Evolutionary conservation across 192 early-diverging fungal species (phyloP).

Genomic region (Linnemannia zychae): DNA sequence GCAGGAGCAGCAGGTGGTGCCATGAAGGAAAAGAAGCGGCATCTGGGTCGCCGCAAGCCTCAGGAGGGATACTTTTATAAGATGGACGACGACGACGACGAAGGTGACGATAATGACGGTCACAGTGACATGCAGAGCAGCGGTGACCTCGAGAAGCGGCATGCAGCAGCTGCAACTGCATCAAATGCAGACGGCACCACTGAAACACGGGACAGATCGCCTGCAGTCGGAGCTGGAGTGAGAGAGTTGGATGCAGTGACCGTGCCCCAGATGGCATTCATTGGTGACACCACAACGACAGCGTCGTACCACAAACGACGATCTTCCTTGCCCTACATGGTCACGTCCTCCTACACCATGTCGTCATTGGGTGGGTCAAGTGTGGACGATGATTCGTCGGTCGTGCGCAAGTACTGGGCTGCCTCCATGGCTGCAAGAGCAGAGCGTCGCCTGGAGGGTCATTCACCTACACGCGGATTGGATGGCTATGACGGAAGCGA

Average conservation of each 20-base stretch:
- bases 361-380: slow-evolving; percentile 17
- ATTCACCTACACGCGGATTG: neutral
- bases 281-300: neutral
- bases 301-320: slow-evolving; percentile 1
- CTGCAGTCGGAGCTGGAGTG: neutral
- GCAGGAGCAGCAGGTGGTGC: neutral
- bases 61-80: slow-evolving; percentile 37
- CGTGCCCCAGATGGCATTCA: neutral
- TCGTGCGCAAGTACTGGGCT: slow-evolving; percentile 47
- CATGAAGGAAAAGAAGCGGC: slow-evolving; percentile 33
- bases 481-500: neutral
- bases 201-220: neutral
- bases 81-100: slow-evolving; percentile 38
- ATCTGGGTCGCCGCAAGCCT: neutral
- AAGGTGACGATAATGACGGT: neutral
- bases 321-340: neutral
- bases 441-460: slow-evolving; percentile 23
- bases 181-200: neutral
- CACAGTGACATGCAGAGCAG: neutral
- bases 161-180: neutral
- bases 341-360: slow-evolving; percentile 19
- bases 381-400: slow-evolving; percentile 9
- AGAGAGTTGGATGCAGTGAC: neutral
- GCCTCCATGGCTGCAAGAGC: slow-evolving; percentile 50
- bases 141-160: neutral